Conservation (phyloP, 2,329 filamentous ascomycete species). For the Penicillium corylophilum region DNA sequence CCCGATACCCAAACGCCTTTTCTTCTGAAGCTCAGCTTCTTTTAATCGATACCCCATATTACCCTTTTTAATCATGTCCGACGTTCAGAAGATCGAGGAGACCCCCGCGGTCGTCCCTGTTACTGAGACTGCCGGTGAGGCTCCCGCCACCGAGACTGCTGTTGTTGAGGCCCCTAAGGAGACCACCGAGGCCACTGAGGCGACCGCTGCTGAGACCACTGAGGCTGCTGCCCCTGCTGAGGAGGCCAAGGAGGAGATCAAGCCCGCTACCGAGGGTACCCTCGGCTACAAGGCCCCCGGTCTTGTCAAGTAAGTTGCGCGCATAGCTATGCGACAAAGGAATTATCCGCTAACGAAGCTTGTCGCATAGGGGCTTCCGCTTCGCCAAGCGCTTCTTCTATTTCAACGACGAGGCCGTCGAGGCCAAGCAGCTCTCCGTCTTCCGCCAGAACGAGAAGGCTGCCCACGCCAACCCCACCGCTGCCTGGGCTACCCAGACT, state of each 20-base stretch:
- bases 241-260: constrained; percentile 47
- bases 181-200: constrained; percentile 13
- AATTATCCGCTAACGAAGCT: constrained; percentile 9
- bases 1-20: constrained; percentile 21
- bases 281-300: constrained; percentile 89
- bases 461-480: constrained; percentile 71
- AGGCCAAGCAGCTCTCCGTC: constrained; percentile 68
- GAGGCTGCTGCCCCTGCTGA: constrained; percentile 16
- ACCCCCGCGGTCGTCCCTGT: constrained; percentile 23
- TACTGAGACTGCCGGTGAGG: constrained; percentile 14
- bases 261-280: constrained; percentile 76
- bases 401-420: constrained; percentile 71
- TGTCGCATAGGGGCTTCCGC: constrained; percentile 69
- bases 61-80: constrained; percentile 30
- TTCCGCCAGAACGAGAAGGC: constrained; percentile 91
- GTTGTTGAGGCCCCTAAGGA: constrained; percentile 11
- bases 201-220: constrained; percentile 10
- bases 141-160: constrained; percentile 9
- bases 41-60: constrained; percentile 25
- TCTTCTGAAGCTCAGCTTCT: constrained; percentile 22
- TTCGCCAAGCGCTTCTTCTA: constrained; percentile 94
- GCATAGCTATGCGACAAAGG: not conserved
- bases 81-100: constrained; percentile 29
- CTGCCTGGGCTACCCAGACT: constrained; percentile 87
- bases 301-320: constrained; percentile 74